These are phyloP conservation scores for Batkoa obscura DNA, from an alignment of 371 early-diverging fungal species.

Conservation along the genomic window DNA sequence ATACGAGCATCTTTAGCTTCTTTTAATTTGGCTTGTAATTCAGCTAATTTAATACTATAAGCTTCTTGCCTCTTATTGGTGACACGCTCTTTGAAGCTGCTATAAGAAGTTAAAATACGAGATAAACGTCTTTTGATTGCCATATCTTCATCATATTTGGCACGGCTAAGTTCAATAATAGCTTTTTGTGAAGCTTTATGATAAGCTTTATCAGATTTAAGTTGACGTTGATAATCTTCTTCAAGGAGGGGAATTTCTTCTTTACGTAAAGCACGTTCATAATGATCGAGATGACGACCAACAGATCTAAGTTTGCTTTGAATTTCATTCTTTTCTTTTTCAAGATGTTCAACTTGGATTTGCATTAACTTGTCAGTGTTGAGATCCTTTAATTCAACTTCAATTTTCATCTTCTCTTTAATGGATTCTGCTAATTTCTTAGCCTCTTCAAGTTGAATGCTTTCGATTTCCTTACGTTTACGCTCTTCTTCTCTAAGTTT, in stretches of 20 bases:
- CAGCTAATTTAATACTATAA: conserved; percentile 26
- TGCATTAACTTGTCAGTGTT: conserved; percentile 64
- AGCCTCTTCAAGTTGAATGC: conserved; percentile 69
- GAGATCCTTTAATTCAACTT: conserved; percentile 48
- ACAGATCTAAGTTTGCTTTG: conserved; percentile 48
- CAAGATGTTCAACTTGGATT: conserved; percentile 76
- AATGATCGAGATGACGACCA: conserved; percentile 69
- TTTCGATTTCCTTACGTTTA: conserved; percentile 48
- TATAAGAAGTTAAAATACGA: conserved; percentile 65
- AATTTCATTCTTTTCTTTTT: conserved; percentile 72
- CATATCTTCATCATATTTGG: conserved; percentile 53
- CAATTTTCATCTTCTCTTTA: conserved; percentile 57
- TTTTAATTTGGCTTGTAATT: conserved; percentile 32
- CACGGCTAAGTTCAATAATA: conserved; percentile 32
- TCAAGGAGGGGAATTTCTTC: conserved; percentile 82
- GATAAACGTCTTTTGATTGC: conserved; percentile 49
- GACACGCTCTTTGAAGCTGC: conserved; percentile 31
- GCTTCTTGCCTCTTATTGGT: conserved; percentile 28
- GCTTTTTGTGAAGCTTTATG: conserved; percentile 57
- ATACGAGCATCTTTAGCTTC: conserved; percentile 50
- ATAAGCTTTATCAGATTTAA: conserved; percentile 56
- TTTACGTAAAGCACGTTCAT: conserved; percentile 91
- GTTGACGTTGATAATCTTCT: conserved; percentile 80
- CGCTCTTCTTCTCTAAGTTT: conserved; percentile 71
- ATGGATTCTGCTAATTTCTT: conserved; percentile 73